A percentile compares a stretch with the other conserved stretches of the same genome.
Conservation (phyloP, 306 rosid species). For the Senna siamea region DNA sequence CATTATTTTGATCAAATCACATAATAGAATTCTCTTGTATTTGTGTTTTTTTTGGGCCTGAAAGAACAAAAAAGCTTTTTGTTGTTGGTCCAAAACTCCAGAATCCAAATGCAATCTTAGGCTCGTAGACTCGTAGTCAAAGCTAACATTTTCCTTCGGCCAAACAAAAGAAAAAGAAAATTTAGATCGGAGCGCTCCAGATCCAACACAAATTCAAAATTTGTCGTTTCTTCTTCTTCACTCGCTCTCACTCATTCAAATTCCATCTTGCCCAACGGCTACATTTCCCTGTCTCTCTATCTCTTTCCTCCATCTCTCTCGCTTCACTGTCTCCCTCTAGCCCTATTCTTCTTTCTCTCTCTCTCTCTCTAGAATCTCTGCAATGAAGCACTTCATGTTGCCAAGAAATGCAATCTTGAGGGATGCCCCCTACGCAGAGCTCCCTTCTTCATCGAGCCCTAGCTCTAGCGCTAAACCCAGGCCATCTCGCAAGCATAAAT, state of each 20-base stretch:
- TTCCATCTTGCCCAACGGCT: conserved; percentile 49
- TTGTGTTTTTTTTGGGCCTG: too few species aligned
- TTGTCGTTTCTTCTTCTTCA: neutral
- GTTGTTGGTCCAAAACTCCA: too few species aligned
- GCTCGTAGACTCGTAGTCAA: too few species aligned
- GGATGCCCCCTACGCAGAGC: conserved; percentile 57
- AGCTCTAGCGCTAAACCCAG: conserved; percentile 53
- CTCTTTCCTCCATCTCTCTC: conserved; percentile 45
- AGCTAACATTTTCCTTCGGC: too few species aligned
- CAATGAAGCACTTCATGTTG: conserved; percentile 79
- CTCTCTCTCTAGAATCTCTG: conserved; percentile 13
- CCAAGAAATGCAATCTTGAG: conserved; percentile 68
- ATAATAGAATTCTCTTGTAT: too few species aligned
- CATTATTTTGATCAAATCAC: too few species aligned
- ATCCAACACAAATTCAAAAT: conserved; percentile 18
- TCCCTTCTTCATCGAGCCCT: conserved; percentile 61
- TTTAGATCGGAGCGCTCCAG: neutral
- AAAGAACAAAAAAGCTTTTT: too few species aligned
- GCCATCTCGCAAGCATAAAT: conserved; percentile 61
- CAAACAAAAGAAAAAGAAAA: neutral
- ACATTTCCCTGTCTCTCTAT: conserved; percentile 31
- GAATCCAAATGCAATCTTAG: too few species aligned
- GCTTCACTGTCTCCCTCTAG: conserved; percentile 38
- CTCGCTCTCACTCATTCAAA: conserved; percentile 47
- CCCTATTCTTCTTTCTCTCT: neutral